Evolutionary conservation across 768 basidiomycete genomes (phyloP).

Genomic region (Cystofilobasidium macerans): DNA sequence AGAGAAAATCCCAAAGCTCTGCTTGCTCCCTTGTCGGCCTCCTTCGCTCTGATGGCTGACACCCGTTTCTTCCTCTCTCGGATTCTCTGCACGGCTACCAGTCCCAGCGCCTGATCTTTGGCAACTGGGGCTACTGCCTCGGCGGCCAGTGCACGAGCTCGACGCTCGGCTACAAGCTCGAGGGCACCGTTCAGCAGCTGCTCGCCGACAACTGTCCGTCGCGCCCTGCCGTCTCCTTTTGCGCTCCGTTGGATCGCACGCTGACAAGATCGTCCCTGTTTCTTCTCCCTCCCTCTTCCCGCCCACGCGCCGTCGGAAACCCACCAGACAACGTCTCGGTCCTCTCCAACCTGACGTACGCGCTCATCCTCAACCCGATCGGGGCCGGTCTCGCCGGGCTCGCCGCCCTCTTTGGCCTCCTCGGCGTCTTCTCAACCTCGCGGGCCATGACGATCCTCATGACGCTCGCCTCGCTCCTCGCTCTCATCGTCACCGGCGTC

Average conservation of each 20-base stretch:
- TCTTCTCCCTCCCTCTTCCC: background rate
- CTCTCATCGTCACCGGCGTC: constrained; percentile 11
- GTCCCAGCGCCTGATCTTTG: background rate
- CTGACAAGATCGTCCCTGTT: background rate
- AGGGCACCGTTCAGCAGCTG: background rate
- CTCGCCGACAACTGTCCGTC: background rate
- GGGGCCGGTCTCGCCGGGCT: constrained; percentile 16
- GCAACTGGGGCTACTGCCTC: constrained; percentile 22
- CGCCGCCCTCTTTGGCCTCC: constrained; percentile 21
- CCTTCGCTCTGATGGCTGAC: too few relatives aligned
- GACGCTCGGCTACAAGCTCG: constrained; percentile 7
- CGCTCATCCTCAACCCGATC: constrained; percentile 23
- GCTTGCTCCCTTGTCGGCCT: too few relatives aligned
- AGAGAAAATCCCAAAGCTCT: too few relatives aligned
- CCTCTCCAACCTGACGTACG: constrained; percentile 17
- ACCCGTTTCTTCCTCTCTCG: background rate
- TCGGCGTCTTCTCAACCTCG: constrained; percentile 19
- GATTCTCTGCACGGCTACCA: background rate
- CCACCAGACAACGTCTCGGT: background rate
- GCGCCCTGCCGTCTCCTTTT: background rate
- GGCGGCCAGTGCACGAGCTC: constrained; percentile 6
- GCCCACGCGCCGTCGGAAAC: background rate
- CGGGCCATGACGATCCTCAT: constrained; percentile 21
- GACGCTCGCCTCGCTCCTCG: constrained; percentile 18
- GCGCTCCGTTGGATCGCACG: too few relatives aligned